A percentile compares a stretch with the other conserved stretches of the same genome.
These are phyloP conservation scores for Botrytis squamosa DNA, from an alignment of 2,329 filamentous ascomycete species.

Conservation along the genomic window DNA sequence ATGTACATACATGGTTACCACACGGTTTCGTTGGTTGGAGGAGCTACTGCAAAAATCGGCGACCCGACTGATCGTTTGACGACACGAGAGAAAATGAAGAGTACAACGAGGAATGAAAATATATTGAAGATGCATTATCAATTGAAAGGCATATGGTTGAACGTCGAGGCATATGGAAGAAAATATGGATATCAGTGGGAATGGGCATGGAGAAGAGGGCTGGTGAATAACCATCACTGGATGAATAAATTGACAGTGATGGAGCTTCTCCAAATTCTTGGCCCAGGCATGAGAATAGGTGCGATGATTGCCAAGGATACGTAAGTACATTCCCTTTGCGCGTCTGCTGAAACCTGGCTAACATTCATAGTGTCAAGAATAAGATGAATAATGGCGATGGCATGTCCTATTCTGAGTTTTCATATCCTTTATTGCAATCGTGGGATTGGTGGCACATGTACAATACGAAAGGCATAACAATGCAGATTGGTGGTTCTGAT, in stretches of 20 bases:
- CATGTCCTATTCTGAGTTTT: constrained; percentile 92
- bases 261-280: constrained; percentile 73
- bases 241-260: constrained; percentile 68
- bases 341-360: constrained; percentile 19
- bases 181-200: constrained; percentile 66
- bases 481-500: constrained; percentile 93
- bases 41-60: constrained; percentile 74
- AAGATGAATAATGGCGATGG: constrained; percentile 84
- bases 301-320: constrained; percentile 87
- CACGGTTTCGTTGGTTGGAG: constrained; percentile 66
- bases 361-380: constrained; percentile 61
- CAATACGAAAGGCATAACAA: constrained; percentile 62
- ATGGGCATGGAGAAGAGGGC: constrained; percentile 63
- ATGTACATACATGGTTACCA: constrained; percentile 74
- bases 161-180: constrained; percentile 64
- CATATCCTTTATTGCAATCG: constrained; percentile 88
- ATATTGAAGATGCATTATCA: constrained; percentile 68
- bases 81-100: constrained; percentile 55
- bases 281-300: constrained; percentile 72
- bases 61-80: constrained; percentile 72
- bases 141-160: constrained; percentile 69
- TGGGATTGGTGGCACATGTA: constrained; percentile 97
- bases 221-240: constrained; percentile 86
- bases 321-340: constrained; percentile 51
- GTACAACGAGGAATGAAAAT: constrained; percentile 58